A percentile compares a stretch with the other conserved stretches of the same genome.
phyloP scores from a whole-genome alignment of 140 eudicot species.

The Ambrosia hybrid region DNA sequence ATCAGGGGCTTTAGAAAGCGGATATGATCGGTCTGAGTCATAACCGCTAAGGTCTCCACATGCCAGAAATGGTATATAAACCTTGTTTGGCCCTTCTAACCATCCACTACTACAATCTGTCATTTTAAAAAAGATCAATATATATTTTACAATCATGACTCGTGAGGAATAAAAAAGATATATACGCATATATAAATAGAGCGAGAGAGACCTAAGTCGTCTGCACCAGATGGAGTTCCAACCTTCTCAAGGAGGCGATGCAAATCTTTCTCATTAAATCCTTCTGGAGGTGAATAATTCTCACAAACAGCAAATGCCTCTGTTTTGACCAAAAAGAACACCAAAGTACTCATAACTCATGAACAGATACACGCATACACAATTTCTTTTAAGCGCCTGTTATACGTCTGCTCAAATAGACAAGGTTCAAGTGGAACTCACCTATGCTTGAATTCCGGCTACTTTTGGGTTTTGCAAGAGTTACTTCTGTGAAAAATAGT shows the following conservation, averaged over 20 bases:
- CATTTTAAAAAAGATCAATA: slow-evolving; percentile 15
- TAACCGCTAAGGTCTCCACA: slow-evolving; percentile 95
- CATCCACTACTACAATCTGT: slow-evolving; percentile 98
- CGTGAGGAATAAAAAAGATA: slow-evolving; percentile 1
- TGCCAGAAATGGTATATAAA: slow-evolving; percentile 91
- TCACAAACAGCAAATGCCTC: slow-evolving; percentile 99
- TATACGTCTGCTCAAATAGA: neutral
- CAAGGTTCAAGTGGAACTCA: slow-evolving; percentile 35
- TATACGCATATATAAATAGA: neutral
- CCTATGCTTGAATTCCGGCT: slow-evolving; percentile 99
- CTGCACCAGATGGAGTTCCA: slow-evolving; percentile 95
- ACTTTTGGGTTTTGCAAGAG: slow-evolving; percentile 99
- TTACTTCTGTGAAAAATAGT: slow-evolving; percentile 85
- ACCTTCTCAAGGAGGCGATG: slow-evolving; percentile 90
- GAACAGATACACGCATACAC: too few relatives aligned
- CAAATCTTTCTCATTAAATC: slow-evolving; percentile 85
- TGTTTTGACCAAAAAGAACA: slow-evolving; percentile 31
- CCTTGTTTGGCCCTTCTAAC: slow-evolving; percentile 94
- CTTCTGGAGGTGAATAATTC: slow-evolving; percentile 95
- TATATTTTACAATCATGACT: neutral
- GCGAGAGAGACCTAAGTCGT: slow-evolving; percentile 68
- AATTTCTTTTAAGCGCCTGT: too few relatives aligned
- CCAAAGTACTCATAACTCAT: too few relatives aligned
- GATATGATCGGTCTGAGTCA: slow-evolving; percentile 95
- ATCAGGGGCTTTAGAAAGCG: slow-evolving; percentile 70